These are phyloP conservation scores for Epichloe coenophiala DNA, from an alignment of 2,329 filamentous ascomycete species.

Conservation along the genomic window DNA sequence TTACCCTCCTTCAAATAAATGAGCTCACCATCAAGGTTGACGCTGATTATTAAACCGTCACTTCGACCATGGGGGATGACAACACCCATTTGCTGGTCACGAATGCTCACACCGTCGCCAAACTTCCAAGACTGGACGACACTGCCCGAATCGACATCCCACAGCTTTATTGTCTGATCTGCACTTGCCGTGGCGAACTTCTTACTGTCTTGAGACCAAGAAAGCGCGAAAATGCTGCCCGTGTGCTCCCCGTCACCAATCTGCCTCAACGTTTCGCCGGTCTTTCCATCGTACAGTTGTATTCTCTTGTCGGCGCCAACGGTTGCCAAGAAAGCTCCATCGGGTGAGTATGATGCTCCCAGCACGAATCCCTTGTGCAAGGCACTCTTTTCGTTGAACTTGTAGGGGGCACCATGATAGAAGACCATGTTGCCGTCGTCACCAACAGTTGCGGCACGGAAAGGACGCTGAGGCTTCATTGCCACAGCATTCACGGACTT, in stretches of 20 bases:
- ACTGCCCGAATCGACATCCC: conserved; percentile 74
- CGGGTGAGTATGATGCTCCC: conserved; percentile 77
- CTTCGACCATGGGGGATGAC: conserved; percentile 73
- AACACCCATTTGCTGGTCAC: conserved; percentile 86
- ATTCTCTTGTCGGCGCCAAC: conserved; percentile 89
- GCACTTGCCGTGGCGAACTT: conserved; percentile 83
- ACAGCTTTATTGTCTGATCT: conserved; percentile 88
- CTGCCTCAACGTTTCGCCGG: conserved; percentile 64
- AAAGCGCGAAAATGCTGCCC: conserved; percentile 84
- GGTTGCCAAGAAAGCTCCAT: conserved; percentile 68
- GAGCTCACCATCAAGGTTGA: conserved; percentile 78
- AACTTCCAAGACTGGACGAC: conserved; percentile 73
- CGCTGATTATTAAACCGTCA: conserved; percentile 79
- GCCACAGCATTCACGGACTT: conserved; percentile 84
- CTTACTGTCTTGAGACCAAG: conserved; percentile 79
- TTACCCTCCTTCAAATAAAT: conserved; percentile 73
- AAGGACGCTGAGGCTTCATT: conserved; percentile 77
- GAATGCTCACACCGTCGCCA: conserved; percentile 63
- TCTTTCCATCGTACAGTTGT: conserved; percentile 93
- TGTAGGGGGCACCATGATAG: conserved; percentile 88
- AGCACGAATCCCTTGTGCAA: conserved; percentile 84
- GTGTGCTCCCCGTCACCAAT: conserved; percentile 79
- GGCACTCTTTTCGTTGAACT: conserved; percentile 74
- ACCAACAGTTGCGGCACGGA: conserved; percentile 79
- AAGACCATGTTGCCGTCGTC: conserved; percentile 88